These are phyloP conservation scores for Aspergillus asperescens DNA, from an alignment of 495 filamentous ascomycete genomes.

Conservation along the genomic window DNA sequence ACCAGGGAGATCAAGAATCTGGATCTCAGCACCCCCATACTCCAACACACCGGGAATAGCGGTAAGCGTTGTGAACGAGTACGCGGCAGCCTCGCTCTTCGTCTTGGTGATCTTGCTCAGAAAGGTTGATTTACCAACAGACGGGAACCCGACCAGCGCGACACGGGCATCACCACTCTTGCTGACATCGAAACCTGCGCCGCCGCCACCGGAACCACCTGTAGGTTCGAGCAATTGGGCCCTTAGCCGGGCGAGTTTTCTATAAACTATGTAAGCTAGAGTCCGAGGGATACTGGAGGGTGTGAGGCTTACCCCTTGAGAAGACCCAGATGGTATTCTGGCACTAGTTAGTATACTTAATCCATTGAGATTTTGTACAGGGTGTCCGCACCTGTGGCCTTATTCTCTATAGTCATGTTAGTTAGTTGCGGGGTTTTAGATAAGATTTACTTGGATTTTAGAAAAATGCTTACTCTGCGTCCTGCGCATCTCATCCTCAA, in stretches of 20 bases:
- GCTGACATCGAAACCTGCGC: constrained; percentile 90
- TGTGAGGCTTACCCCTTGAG: constrained; percentile 71
- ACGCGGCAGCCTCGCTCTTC: constrained; percentile 91
- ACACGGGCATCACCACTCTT: constrained; percentile 97
- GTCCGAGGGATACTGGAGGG: background rate
- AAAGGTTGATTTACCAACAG: constrained; percentile 98
- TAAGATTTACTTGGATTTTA: constrained; percentile 10
- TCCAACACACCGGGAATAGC: constrained; percentile 97
- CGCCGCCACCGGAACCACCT: constrained; percentile 69
- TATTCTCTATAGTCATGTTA: constrained; percentile 73
- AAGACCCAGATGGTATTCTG: constrained; percentile 97
- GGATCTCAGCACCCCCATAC: constrained; percentile 97
- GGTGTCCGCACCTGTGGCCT: constrained; percentile 77
- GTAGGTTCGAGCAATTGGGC: constrained; percentile 93
- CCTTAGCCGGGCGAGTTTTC: constrained; percentile 88
- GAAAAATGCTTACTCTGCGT: constrained; percentile 72
- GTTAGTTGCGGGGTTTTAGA: constrained; percentile 30
- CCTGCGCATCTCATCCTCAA: constrained; percentile 98
- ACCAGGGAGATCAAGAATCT: constrained; percentile 95
- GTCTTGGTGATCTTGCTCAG: constrained; percentile 99
- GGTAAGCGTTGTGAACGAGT: constrained; percentile 96
- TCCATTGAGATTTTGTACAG: background rate
- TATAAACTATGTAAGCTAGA: constrained; percentile 7
- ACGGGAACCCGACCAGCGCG: constrained; percentile 95
- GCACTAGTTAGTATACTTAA: constrained; percentile 14